Base-by-base conservation (phyloP, 1,139 yeast species). In the Yamadazyma blattariae region DNA sequence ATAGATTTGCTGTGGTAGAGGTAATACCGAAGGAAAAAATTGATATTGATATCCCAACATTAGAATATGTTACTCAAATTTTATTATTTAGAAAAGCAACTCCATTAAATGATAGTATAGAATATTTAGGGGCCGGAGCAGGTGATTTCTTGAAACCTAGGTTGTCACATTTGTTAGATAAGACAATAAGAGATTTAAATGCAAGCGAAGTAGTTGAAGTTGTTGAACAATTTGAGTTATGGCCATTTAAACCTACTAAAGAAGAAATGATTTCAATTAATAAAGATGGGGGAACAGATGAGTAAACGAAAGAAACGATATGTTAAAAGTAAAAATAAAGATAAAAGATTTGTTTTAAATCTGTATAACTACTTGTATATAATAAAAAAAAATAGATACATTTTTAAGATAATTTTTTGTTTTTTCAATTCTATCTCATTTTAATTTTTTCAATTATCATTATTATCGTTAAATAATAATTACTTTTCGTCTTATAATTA, bases 231-330 rank as follows among this genome's bases (percentile, higher is more conserved):
- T 86, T 82, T 52, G 72, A 69, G 30, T 54, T 61, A 16, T 90
- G 97, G 97, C 94, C 97, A 0, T 90, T 89, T 64, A 88, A 82
- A 57, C 97, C 97, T 1, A 30, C 60, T 9, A 18, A 40, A 8
- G 50, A 44, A 25, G 48, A 45, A 17, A 34, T 31, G 34, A 25
- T 31, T n/a, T 11, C 29, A 6, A 26, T 31, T 12, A 31, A 31
- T 20, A 31, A 23, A 25, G 34, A 31, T 11, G 34, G 25, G 16
- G 27, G 31, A 13, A 29, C 31, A 13, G 25, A 29, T 13, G 31
- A 29, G 15, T 29, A 21, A 22, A 17, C 10, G 14, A 27, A 27
- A 27, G 12, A 15, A 14, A 19, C 26, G n/a, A 24, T 25, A 8
- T 10, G 12, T 16, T 10, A 12, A 21, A 25, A 9, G 27, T 11